Evolutionary conservation across 345 rosid species (phyloP), one percentile per base, ranked within the genome.

Genomic region (Citrus maxima): DNA sequence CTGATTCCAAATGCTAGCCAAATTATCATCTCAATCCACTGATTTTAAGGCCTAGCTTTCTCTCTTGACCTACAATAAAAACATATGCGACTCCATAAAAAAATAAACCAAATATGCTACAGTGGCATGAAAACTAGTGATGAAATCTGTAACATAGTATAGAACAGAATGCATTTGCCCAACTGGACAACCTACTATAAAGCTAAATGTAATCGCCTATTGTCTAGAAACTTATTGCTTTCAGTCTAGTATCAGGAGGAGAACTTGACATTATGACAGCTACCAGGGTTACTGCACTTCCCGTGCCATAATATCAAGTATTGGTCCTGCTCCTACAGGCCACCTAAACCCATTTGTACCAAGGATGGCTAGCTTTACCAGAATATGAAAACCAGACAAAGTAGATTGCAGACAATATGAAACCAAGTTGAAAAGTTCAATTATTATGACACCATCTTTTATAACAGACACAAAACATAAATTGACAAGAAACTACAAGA

Each of bases 21-120:
- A 80, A 61, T 25, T 69, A 10, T 60, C 28, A 62, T 30, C 12
- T 69, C 27, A 49, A 30, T n/a, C 67, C 62, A 80, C 49, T 55
- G 78, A 77, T 55, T 73, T 80, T 73, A 82, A 40, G 46, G 58
- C 77, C 77, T 71, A 60, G 66, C 32, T 76, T 80, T 62, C 79
- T 14, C 77, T 42, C 84, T 77, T 77, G 78, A 77, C 69, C 88
- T 84, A 82, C 60, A 60, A 6, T 28, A 75, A 56, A 12, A 79
- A 37, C 13, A 78, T 22, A 80, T 37, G 25, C 12, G 35, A 10
- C 37, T 70, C 81, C 35, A 55, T 30, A 28, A 21, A 46, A 60
- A 4, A 55, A 78, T 22, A 56, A 34, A 30, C 21, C 71, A 42
- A 16, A 34, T 30, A 40, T 22, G 54, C n/a, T 28, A n/a, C n/a